Conservation (phyloP, 805 yeast genomes). For the Blastobotrys attinorum region DNA sequence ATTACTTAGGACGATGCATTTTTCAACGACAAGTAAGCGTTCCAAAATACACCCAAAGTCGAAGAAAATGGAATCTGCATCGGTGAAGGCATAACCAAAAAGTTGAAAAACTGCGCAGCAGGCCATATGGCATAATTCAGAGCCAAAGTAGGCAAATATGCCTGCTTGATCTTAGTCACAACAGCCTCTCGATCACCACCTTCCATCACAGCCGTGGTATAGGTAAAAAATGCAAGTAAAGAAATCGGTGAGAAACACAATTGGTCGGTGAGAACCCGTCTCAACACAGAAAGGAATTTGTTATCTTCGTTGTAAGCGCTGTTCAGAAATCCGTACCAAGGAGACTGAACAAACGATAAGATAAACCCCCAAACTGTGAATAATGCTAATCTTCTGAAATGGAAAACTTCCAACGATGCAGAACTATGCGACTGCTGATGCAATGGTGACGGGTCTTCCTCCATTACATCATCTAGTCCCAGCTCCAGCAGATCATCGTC, state of each 20-base stretch:
- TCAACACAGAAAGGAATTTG: slow-evolving; percentile 67
- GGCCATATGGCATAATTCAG: slow-evolving; percentile 93
- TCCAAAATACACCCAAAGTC: slow-evolving; percentile 85
- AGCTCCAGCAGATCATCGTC: slow-evolving; percentile 25
- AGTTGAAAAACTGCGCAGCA: slow-evolving; percentile 68
- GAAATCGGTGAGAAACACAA: slow-evolving; percentile 83
- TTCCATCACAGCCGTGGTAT: slow-evolving; percentile 76
- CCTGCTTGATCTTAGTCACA: slow-evolving; percentile 50
- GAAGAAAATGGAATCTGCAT: slow-evolving; percentile 91
- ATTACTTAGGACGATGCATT: slow-evolving; percentile 14
- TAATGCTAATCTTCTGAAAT: slow-evolving; percentile 63
- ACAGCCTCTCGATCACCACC: slow-evolving; percentile 60
- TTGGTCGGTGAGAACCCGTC: slow-evolving; percentile 86
- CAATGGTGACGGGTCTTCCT: not conserved
- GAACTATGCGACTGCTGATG: slow-evolving; percentile 1
- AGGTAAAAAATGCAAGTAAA: slow-evolving; percentile 69
- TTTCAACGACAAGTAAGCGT: slow-evolving; percentile 58
- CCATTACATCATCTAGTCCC: slow-evolving; percentile 17
- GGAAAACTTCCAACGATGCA: slow-evolving; percentile 40
- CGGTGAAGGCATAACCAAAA: slow-evolving; percentile 65
- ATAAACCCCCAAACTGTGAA: slow-evolving; percentile 84
- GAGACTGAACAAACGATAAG: slow-evolving; percentile 74
- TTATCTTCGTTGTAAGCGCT: slow-evolving; percentile 67
- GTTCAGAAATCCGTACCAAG: slow-evolving; percentile 83
- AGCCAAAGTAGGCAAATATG: slow-evolving; percentile 53